A percentile compares a stretch with the other conserved stretches of the same genome.
Conservation (phyloP, 2,329 filamentous ascomycete genomes). For the Talaromyces sp. region DNA sequence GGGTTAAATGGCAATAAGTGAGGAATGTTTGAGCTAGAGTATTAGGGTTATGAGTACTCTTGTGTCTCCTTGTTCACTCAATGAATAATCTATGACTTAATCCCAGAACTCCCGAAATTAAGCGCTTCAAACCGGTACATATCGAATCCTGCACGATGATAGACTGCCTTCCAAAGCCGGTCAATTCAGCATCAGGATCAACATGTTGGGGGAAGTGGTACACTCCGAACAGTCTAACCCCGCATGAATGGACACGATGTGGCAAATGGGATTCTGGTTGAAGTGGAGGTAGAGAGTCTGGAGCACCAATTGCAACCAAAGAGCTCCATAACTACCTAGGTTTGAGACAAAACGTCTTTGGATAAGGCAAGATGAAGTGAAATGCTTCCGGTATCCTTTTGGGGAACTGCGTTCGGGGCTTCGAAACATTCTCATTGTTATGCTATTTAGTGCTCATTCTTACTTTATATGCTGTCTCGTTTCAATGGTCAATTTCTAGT, state of each 20-base stretch:
- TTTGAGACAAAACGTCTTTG: background rate
- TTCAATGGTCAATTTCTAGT: background rate
- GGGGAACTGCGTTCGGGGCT: background rate
- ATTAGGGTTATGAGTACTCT: background rate
- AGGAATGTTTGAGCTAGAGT: background rate
- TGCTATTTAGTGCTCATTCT: background rate
- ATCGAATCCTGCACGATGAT: background rate
- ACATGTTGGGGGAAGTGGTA: background rate
- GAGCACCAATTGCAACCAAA: background rate
- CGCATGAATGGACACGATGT: background rate
- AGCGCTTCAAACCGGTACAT: background rate
- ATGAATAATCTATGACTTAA: background rate
- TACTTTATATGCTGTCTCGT: background rate
- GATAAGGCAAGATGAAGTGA: background rate
- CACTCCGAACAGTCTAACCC: slow-evolving; percentile 2
- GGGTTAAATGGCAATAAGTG: background rate
- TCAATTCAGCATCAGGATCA: background rate
- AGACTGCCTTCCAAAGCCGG: background rate
- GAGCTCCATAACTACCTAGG: background rate
- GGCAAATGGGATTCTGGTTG: background rate
- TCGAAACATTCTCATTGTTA: background rate
- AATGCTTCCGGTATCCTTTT: background rate
- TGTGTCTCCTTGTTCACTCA: background rate
- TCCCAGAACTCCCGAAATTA: background rate
- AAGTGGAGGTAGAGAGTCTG: background rate